Conservation (phyloP, 2,329 filamentous ascomycete genomes). For the Helotiales sp. region DNA sequence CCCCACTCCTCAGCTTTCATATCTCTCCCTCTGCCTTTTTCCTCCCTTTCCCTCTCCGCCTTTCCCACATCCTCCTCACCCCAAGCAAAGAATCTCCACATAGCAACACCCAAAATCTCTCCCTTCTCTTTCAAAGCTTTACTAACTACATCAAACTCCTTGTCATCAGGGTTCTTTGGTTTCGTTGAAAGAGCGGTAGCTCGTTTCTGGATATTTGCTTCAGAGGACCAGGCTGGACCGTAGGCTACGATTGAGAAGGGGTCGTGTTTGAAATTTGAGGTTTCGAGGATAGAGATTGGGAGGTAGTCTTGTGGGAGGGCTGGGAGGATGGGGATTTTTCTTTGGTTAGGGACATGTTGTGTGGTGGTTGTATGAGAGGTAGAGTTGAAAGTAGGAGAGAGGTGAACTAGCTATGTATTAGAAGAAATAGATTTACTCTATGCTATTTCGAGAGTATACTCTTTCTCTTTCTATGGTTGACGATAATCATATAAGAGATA, state of each 20-base stretch:
- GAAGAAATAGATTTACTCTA: background rate
- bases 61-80: background rate
- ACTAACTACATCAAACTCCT: constrained; percentile 7
- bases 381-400: background rate
- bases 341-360: background rate
- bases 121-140: constrained; percentile 16
- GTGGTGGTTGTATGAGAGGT: background rate
- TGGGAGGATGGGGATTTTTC: background rate
- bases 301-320: constrained; percentile 4
- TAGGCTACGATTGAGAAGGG: constrained; percentile 17
- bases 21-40: background rate
- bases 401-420: background rate
- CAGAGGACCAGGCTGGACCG: constrained; percentile 7
- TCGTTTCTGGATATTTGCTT: background rate
- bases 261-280: constrained; percentile 13
- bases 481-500: background rate
- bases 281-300: constrained; percentile 16
- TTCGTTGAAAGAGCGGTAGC: constrained; percentile 5
- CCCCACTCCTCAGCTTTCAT: constrained; percentile 8
- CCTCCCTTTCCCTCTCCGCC: constrained; percentile 1
- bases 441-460: background rate
- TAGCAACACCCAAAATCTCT: constrained; percentile 22
- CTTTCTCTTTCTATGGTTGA: background rate
- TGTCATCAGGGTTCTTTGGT: background rate
- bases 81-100: constrained; percentile 15